These are phyloP conservation scores for Pichia exigua DNA, from an alignment of 805 yeast genomes.

Conservation along the genomic window DNA sequence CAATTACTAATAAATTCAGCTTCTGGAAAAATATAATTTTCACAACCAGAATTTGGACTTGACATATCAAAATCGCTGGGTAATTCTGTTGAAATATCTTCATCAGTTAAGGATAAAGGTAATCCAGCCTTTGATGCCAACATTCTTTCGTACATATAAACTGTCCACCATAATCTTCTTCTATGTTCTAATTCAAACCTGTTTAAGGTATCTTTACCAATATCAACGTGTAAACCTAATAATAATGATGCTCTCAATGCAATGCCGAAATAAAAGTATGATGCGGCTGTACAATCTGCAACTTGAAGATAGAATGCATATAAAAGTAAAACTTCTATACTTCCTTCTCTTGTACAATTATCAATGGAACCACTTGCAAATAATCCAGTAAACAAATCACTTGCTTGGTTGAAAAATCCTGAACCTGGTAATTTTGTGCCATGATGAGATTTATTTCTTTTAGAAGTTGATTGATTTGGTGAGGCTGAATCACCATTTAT, in stretches of 20 bases:
- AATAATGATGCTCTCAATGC: slow-evolving; percentile 67
- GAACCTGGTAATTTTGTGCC: slow-evolving; percentile 62
- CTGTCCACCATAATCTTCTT: slow-evolving; percentile 34
- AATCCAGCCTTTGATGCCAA: slow-evolving; percentile 74
- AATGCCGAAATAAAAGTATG: slow-evolving; percentile 72
- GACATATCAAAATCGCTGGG: slow-evolving; percentile 68
- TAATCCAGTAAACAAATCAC: slow-evolving; percentile 68
- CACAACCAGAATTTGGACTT: slow-evolving; percentile 51
- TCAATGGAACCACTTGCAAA: slow-evolving; percentile 78
- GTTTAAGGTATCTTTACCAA: slow-evolving; percentile 53
- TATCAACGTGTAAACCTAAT: slow-evolving; percentile 76
- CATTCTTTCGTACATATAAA: slow-evolving; percentile 51
- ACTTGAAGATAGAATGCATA: slow-evolving; percentile 78
- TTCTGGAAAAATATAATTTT: slow-evolving; percentile 66
- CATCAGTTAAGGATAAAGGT: slow-evolving; percentile 72
- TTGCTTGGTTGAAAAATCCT: slow-evolving; percentile 69
- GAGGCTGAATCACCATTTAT: not conserved
- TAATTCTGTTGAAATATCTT: slow-evolving; percentile 69
- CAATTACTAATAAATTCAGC: slow-evolving; percentile 72
- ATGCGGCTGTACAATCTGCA: slow-evolving; percentile 76
- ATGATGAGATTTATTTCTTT: not conserved
- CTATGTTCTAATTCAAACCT: slow-evolving; percentile 48
- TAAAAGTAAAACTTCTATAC: slow-evolving; percentile 64
- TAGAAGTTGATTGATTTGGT: not conserved
- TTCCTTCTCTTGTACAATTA: slow-evolving; percentile 70